Conservation (phyloP, 2,329 filamentous ascomycete species). For the Corinectria fuckeliana region DNA sequence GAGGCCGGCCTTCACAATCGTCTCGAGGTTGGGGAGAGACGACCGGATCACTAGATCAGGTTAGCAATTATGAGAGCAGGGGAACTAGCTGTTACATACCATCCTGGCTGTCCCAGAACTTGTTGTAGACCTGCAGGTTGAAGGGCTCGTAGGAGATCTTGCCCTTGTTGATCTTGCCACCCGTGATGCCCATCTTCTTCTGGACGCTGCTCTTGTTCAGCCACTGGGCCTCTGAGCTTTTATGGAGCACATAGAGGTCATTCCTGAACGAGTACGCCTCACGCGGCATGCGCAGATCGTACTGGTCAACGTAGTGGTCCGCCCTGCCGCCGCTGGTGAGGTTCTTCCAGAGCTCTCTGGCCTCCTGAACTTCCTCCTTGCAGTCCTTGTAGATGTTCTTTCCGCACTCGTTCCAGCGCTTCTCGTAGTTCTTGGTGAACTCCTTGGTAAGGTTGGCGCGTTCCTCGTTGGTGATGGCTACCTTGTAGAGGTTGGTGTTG, state of each 20-base stretch:
- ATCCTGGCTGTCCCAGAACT: slow-evolving; percentile 2
- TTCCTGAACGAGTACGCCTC: neutral
- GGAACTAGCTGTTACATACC: neutral
- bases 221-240: neutral
- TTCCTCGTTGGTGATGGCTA: neutral
- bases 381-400: neutral
- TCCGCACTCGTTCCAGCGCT: slow-evolving; percentile 1
- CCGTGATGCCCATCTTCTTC: neutral
- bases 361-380: neutral
- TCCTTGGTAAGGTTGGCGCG: neutral
- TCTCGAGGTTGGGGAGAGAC: neutral
- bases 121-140: neutral
- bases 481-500: neutral
- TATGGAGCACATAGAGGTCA: neutral
- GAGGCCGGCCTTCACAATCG: neutral
- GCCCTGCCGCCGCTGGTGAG: neutral
- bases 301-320: neutral
- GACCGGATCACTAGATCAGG: slow-evolving; percentile 6
- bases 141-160: neutral
- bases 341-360: neutral
- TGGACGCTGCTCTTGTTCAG: neutral
- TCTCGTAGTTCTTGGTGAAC: neutral
- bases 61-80: neutral
- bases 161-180: neutral
- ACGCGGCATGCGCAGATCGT: neutral